Evolutionary conservation across 2,329 filamentous ascomycete species (phyloP).

Genomic region (Neonectria neomacrospora): DNA sequence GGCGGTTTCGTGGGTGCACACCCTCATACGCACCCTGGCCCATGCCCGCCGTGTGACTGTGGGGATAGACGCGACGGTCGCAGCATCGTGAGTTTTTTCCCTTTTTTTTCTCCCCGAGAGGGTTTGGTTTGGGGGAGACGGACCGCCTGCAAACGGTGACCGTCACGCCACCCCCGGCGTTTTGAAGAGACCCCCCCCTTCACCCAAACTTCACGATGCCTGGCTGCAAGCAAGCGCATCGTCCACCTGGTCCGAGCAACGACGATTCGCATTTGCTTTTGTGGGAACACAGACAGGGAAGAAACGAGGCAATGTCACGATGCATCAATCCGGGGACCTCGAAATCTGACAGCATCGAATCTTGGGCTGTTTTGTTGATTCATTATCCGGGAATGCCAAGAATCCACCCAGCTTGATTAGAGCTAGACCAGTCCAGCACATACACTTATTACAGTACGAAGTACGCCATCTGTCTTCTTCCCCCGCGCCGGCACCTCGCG

Average conservation of each 20-base stretch:
- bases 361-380: not conserved
- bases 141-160: conserved; percentile 23
- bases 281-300: not conserved
- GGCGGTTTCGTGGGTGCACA: conserved; percentile 16
- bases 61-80: conserved; percentile 30
- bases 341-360: not conserved
- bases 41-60: not conserved
- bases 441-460: too few species aligned
- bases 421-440: too few species aligned
- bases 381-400: not conserved
- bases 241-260: conserved; percentile 3
- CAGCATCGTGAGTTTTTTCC: conserved; percentile 31
- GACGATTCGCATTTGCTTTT: not conserved
- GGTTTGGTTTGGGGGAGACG: not conserved
- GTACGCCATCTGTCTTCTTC: too few species aligned
- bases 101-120: not conserved
- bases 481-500: conserved; percentile 41
- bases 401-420: not conserved
- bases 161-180: conserved; percentile 4
- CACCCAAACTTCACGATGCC: conserved; percentile 4
- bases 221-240: not conserved
- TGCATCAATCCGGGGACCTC: not conserved
- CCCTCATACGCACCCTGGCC: conserved; percentile 14
- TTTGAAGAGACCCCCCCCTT: not conserved
- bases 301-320: not conserved